phyloP scores from a whole-genome alignment of 768 basidiomycete genomes.

The Phanerochaete sordida region DNA sequence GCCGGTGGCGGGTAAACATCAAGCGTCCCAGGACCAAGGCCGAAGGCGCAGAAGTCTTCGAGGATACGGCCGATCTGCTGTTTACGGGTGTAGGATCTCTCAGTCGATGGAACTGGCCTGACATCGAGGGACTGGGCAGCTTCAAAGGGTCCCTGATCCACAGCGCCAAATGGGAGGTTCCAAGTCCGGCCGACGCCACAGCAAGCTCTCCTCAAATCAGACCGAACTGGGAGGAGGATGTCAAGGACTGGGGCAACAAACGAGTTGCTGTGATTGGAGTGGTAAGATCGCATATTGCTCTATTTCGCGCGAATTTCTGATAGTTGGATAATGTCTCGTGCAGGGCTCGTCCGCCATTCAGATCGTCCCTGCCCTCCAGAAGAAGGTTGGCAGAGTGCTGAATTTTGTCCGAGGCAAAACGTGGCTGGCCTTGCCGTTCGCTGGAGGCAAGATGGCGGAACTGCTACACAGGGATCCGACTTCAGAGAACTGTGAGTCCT shows the following conservation, averaged over 20 bases:
- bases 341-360: constrained; percentile 65
- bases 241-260: constrained; percentile 49
- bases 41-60: constrained; percentile 31
- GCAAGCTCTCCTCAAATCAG: background rate
- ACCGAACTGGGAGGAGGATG: constrained; percentile 38
- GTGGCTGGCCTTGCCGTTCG: constrained; percentile 49
- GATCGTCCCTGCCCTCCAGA: constrained; percentile 54
- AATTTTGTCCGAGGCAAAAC: constrained; percentile 61
- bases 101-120: constrained; percentile 65
- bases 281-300: constrained; percentile 32
- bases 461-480: constrained; percentile 33
- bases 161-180: constrained; percentile 56
- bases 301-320: background rate
- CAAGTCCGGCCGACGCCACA: background rate
- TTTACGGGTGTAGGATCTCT: constrained; percentile 51
- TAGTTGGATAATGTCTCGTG: too few species aligned
- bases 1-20: constrained; percentile 56
- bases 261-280: constrained; percentile 57
- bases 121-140: constrained; percentile 51
- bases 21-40: constrained; percentile 21
- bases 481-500: constrained; percentile 42
- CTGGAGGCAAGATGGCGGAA: constrained; percentile 35
- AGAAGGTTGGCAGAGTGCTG: constrained; percentile 42
- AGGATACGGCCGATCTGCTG: constrained; percentile 54
- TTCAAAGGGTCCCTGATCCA: constrained; percentile 61